These are phyloP conservation scores for Neurospora sp. DNA, from an alignment of 495 filamentous ascomycete species.

Conservation along the genomic window DNA sequence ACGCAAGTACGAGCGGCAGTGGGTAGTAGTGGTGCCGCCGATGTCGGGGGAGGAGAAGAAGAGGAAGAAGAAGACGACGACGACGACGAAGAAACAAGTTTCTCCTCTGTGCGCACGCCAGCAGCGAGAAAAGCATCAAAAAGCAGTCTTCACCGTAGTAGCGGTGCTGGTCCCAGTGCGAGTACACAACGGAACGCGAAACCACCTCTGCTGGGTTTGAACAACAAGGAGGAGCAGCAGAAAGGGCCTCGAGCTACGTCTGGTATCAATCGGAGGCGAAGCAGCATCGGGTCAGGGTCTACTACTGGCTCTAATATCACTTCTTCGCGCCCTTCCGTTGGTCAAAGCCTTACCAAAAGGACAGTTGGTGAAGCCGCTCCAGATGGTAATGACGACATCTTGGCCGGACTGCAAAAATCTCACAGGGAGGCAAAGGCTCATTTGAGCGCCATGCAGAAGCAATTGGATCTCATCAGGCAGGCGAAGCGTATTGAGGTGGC, in stretches of 20 bases:
- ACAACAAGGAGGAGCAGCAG: not conserved
- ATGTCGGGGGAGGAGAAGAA: not conserved
- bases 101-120: not conserved
- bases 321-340: not conserved
- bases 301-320: not conserved
- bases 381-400: not conserved
- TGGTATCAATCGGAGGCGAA: not conserved
- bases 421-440: conserved; percentile 1
- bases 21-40: not conserved
- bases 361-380: not conserved
- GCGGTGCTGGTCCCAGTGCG: not conserved
- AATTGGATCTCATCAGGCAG: conserved; percentile 11
- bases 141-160: not conserved
- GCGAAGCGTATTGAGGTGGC: conserved; percentile 12
- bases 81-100: not conserved
- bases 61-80: not conserved
- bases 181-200: not conserved
- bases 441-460: conserved; percentile 2
- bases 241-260: not conserved
- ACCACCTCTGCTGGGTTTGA: not conserved
- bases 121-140: not conserved
- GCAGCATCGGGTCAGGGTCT: not conserved
- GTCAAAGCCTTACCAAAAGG: not conserved
- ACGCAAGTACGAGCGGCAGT: not conserved
- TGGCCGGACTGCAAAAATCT: conserved; percentile 1